Base-by-base conservation (phyloP, 192 early-diverging fungal species). In the Backusella parvicylindrica region DNA sequence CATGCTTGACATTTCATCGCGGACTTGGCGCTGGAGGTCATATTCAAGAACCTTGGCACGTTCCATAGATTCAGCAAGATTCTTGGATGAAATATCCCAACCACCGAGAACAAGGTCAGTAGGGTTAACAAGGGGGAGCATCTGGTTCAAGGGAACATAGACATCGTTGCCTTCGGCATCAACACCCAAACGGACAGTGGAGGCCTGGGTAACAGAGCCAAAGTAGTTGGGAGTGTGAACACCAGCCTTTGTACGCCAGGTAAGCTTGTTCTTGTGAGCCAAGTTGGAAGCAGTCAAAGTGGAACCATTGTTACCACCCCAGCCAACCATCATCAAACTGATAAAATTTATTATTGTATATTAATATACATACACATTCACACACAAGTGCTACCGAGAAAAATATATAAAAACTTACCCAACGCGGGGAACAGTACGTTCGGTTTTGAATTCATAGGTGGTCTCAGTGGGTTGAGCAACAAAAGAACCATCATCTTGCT, bases 281-380 rank as follows among this genome's bases (percentile, higher is more conserved):
- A 97, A 85, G 84, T 98, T 95, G 82, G 95, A 93, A 7, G 98
- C 98, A 49, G 97, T 98, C 73, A 99, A 80, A 70, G 97, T 99
- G 70, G 96, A 94, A 70, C 97, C 97, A 86, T 99, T 99, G 94
- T 99, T 99, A 78, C 98, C 98, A 78, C 96, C 98, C 95, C 95
- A 97, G 35, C 98, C 98, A 78, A 99, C 96, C 83, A 99, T 92
- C 98, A 99, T 98, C 60, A 99, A 86, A 75, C 95, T 95, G 82
- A 49, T 38, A 31, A 50, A 7, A 18, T 4, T 30, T 35, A 63
- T 26, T 28, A 68, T 69, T 26, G 26, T 26, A 64, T 69, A 36
- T 16, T 35, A 36, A 47, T 21, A 4, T 33, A 77, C n/a, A 32
- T 3, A n/a, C n/a, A n/a, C 31, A 75, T 36, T 33, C 3, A 79